Percentiles rank a stretch among this genome's conserved stretches.
Evolutionary conservation across 108 stramenopile species (phyloP).

Genomic region (Schizochytrium sp.): DNA sequence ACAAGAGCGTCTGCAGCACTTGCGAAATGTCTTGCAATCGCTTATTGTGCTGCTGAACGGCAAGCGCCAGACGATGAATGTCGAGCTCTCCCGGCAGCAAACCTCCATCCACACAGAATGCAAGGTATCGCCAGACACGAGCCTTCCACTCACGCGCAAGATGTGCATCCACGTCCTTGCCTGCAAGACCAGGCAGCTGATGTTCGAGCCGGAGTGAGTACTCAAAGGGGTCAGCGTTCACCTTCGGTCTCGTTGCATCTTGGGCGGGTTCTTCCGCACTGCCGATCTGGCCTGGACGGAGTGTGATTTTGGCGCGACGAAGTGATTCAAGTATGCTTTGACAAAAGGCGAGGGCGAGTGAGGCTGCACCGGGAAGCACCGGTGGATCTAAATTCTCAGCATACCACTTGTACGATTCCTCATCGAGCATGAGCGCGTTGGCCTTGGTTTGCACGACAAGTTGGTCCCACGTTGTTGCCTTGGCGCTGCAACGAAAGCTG

Average conservation of each 20-base stretch:
- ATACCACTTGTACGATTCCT: neutral
- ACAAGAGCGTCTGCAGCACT: neutral
- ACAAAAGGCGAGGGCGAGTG: neutral
- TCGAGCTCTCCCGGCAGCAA: neutral
- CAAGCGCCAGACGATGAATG: neutral
- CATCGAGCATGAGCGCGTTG: slow-evolving; percentile 7
- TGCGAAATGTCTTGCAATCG: neutral
- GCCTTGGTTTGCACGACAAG: slow-evolving; percentile 6
- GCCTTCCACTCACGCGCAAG: neutral
- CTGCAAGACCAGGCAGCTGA: neutral
- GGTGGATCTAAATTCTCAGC: neutral
- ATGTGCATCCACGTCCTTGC: neutral
- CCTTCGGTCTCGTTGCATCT: neutral
- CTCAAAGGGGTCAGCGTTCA: neutral
- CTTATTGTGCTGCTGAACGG: neutral
- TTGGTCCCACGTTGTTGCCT: neutral
- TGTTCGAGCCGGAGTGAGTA: neutral
- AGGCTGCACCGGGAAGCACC: neutral
- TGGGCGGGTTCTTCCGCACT: neutral
- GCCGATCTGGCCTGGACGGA: neutral
- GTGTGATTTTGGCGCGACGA: neutral
- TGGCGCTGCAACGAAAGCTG: neutral
- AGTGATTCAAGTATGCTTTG: neutral
- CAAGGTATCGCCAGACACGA: neutral
- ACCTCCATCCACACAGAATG: neutral